These are phyloP conservation scores for Clavaria fumosa DNA, from an alignment of 768 basidiomycete species.

Conservation along the genomic window DNA sequence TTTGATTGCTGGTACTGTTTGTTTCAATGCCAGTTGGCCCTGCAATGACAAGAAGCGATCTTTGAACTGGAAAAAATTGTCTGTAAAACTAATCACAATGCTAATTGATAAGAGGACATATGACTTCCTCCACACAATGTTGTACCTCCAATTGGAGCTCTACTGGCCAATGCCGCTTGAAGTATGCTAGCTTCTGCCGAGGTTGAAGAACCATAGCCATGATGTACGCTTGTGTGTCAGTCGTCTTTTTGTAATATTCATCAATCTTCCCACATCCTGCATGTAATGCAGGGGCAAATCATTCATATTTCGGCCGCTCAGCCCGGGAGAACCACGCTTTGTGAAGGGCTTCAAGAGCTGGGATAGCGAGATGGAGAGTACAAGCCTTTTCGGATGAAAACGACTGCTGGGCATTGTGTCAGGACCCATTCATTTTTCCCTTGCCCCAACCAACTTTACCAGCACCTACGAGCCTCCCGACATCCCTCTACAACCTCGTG, in stretches of 20 bases:
- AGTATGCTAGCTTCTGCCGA: constrained; percentile 12
- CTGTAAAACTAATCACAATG: background rate
- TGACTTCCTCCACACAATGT: constrained; percentile 10
- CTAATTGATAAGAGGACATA: constrained; percentile 4
- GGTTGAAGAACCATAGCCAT: constrained; percentile 19
- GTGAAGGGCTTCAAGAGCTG: constrained; percentile 21
- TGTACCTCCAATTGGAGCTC: constrained; percentile 10
- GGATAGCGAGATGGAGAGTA: constrained; percentile 17
- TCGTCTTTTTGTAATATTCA: constrained; percentile 19
- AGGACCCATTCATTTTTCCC: no score
- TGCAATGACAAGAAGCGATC: constrained; percentile 5
- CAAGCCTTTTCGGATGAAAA: constrained; percentile 19
- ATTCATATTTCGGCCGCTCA: constrained; percentile 9
- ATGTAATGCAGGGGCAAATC: constrained; percentile 13
- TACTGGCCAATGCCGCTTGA: constrained; percentile 16
- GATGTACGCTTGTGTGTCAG: constrained; percentile 17
- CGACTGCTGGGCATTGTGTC: constrained; percentile 19
- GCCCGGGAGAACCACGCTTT: constrained; percentile 13
- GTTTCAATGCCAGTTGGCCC: background rate
- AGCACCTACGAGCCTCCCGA: no score
- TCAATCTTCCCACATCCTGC: constrained; percentile 15
- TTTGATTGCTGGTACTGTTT: no score
- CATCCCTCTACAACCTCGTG: no score
- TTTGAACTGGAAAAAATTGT: constrained; percentile 9
- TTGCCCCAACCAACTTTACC: no score